Evolutionary conservation across 2,329 filamentous ascomycete genomes (phyloP).

Genomic region (Plectosphaerella sp.): DNA sequence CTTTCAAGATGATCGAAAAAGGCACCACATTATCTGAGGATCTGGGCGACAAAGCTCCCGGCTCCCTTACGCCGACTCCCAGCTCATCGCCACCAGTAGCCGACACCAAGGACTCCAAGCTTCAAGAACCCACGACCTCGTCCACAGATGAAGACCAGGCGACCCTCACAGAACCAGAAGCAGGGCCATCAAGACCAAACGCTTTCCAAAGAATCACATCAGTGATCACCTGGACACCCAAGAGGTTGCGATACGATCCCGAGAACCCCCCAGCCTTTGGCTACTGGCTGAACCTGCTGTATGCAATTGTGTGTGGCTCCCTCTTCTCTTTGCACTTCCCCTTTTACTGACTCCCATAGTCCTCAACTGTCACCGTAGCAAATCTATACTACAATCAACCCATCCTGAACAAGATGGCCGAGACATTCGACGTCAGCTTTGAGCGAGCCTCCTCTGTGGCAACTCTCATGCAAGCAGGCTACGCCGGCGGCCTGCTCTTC

Average conservation of each 20-base stretch:
- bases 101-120: too few relatives aligned
- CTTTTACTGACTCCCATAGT: constrained; percentile 23
- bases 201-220: background rate
- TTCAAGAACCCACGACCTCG: too few relatives aligned
- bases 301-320: constrained; percentile 49
- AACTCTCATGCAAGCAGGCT: constrained; percentile 75
- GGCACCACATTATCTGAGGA: too few relatives aligned
- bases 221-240: constrained; percentile 54
- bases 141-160: too few relatives aligned
- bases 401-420: constrained; percentile 70
- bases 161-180: too few relatives aligned
- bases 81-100: too few relatives aligned
- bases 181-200: background rate
- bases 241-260: constrained; percentile 64
- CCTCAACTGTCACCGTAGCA: constrained; percentile 65
- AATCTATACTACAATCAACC: constrained; percentile 82
- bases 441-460: constrained; percentile 65
- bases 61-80: too few relatives aligned
- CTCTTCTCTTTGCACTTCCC: background rate
- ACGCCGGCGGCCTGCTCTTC: constrained; percentile 68
- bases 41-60: too few relatives aligned
- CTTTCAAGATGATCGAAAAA: too few relatives aligned
- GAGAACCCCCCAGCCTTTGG: constrained; percentile 64
- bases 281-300: constrained; percentile 64
- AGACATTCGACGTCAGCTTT: constrained; percentile 66